A percentile compares a stretch with the other conserved stretches of the same genome.
Evolutionary conservation across 108 stramenopile genomes (phyloP).

Genomic region (Cyclotella distinguenda): DNA sequence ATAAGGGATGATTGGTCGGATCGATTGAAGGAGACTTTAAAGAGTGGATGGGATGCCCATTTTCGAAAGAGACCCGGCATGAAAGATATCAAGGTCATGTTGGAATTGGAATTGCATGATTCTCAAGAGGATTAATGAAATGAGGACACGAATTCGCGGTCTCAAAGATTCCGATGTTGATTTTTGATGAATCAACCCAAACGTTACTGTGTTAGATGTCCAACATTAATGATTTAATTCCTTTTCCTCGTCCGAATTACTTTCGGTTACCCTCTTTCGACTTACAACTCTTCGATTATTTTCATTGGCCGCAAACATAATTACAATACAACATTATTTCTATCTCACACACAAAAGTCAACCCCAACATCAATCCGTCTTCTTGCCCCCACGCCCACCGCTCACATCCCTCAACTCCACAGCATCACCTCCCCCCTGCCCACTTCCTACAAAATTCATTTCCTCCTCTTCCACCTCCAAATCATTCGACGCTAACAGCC

Average conservation of each 20-base stretch:
- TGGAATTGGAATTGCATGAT: slow-evolving; percentile 24
- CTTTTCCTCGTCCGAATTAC: too few species aligned
- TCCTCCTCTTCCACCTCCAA: slow-evolving; percentile 36
- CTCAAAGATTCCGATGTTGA: not conserved
- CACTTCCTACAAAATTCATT: slow-evolving; percentile 29
- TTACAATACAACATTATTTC: not conserved
- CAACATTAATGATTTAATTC: too few species aligned
- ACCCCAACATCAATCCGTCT: slow-evolving; percentile 30
- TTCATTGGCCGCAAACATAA: too few species aligned
- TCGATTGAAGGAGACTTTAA: slow-evolving; percentile 26
- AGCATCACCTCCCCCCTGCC: slow-evolving; percentile 8
- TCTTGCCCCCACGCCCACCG: slow-evolving; percentile 21
- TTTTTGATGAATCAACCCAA: not conserved
- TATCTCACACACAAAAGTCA: too few species aligned
- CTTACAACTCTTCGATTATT: too few species aligned
- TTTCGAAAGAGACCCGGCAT: slow-evolving; percentile 38
- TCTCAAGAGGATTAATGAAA: not conserved
- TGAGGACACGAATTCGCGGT: not conserved
- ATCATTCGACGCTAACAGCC: slow-evolving; percentile 16
- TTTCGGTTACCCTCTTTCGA: too few species aligned
- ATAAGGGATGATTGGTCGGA: slow-evolving; percentile 43
- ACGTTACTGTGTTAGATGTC: too few species aligned
- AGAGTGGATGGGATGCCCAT: slow-evolving; percentile 35
- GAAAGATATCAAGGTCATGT: slow-evolving; percentile 21
- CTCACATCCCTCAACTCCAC: slow-evolving; percentile 31